These are phyloP conservation scores for Echinosphaeria canescens DNA, from an alignment of 2,329 filamentous ascomycete genomes.

Conservation along the genomic window DNA sequence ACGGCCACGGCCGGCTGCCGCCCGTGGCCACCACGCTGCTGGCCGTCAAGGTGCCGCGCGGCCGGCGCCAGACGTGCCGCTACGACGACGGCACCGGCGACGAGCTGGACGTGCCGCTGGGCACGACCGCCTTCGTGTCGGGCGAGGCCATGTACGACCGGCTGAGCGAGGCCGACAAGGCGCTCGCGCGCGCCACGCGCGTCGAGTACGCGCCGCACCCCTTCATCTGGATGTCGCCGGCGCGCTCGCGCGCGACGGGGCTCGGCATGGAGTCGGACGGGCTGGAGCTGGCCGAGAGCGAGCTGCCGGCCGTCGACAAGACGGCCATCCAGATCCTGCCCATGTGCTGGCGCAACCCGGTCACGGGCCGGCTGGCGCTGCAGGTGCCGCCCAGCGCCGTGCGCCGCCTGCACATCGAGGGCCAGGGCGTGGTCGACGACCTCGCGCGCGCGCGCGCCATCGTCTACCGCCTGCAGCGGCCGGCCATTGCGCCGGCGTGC, in stretches of 20 bases:
- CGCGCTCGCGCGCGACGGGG: constrained; percentile 43
- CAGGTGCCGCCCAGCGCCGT: constrained; percentile 57
- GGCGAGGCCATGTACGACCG: constrained; percentile 50
- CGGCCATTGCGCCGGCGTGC: constrained; percentile 42
- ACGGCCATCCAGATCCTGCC: constrained; percentile 50
- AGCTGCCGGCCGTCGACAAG: constrained; percentile 43
- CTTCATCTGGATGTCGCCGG: constrained; percentile 61
- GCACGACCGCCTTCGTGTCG: constrained; percentile 56
- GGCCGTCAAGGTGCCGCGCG: constrained; percentile 49
- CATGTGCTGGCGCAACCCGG: constrained; percentile 59
- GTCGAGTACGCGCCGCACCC: constrained; percentile 63
- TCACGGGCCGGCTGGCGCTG: constrained; percentile 44
- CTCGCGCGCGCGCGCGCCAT: constrained; percentile 41
- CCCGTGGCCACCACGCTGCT: constrained; percentile 52
- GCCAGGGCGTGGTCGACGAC: constrained; percentile 49
- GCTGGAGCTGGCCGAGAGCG: constrained; percentile 32
- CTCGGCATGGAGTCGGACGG: constrained; percentile 49
- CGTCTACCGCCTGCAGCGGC: constrained; percentile 48
- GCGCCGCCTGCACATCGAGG: constrained; percentile 41
- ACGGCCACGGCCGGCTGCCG: constrained; percentile 53
- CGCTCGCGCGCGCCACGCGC: constrained; percentile 41
- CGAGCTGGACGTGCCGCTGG: constrained; percentile 43
- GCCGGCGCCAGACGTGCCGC: constrained; percentile 40
- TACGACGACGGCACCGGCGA: constrained; percentile 55
- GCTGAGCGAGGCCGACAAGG: constrained; percentile 41